Evolutionary conservation across 345 rosid species (phyloP).

Genomic region (Abelmoschus esculentus): DNA sequence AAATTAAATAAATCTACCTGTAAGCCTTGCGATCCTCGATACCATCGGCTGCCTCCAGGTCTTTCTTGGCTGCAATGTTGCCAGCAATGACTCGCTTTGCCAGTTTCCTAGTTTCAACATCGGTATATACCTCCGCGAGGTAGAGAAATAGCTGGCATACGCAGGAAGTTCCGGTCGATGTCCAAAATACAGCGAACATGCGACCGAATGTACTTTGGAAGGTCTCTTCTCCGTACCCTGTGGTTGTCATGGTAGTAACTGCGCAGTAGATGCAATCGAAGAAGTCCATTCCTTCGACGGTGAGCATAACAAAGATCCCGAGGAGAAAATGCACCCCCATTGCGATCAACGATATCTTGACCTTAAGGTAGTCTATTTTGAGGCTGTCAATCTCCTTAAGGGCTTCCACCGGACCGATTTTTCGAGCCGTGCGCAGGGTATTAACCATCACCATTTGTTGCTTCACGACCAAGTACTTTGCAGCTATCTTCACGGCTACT

Average conservation of each 20-base stretch:
- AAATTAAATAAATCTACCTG: not conserved
- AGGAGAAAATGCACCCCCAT: not conserved
- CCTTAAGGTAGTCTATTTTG: not conserved
- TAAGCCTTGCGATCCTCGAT: not conserved
- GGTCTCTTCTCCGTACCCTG: conserved; percentile 16
- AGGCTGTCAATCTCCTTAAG: conserved; percentile 3
- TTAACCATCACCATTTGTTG: conserved; percentile 8
- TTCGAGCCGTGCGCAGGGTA: not conserved
- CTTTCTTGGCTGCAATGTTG: not conserved
- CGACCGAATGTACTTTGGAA: conserved; percentile 10
- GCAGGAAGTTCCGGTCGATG: not conserved
- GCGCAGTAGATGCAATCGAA: conserved; percentile 10
- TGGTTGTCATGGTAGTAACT: conserved; percentile 12
- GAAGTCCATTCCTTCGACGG: conserved; percentile 9
- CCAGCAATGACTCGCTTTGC: not conserved
- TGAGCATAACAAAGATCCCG: not conserved
- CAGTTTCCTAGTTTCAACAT: not conserved
- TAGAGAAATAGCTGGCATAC: conserved; percentile 12
- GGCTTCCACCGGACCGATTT: not conserved
- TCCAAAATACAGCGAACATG: conserved; percentile 11
- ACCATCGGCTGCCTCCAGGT: not conserved
- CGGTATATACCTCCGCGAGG: conserved; percentile 3
- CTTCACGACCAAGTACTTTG: conserved; percentile 9
- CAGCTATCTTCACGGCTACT: conserved; percentile 11
- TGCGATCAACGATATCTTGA: not conserved